These are phyloP conservation scores for Serendipita sp. DNA, from an alignment of 768 basidiomycete species.

Conservation along the genomic window DNA sequence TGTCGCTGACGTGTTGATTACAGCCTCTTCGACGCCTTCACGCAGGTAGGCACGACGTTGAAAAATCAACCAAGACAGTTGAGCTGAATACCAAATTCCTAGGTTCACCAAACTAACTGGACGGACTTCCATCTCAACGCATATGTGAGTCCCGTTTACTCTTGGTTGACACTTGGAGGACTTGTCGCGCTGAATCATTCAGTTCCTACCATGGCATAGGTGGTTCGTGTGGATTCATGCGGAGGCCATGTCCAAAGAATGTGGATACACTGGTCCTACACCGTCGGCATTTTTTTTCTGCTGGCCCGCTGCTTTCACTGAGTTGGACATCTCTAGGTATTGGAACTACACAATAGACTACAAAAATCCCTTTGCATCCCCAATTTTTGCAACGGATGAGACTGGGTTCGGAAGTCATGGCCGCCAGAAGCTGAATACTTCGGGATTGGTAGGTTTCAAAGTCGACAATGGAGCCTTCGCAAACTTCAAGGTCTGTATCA, in stretches of 20 bases:
- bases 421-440: not conserved
- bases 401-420: not conserved
- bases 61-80: not conserved
- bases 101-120: not conserved
- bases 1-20: not conserved
- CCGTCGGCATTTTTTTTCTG: not conserved
- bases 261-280: not conserved
- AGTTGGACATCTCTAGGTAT: not conserved
- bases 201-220: constrained; percentile 5
- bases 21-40: not conserved
- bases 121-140: not conserved
- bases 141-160: not conserved
- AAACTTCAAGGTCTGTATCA: not conserved
- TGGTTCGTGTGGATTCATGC: constrained; percentile 2
- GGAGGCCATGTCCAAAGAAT: not conserved
- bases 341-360: constrained; percentile 3
- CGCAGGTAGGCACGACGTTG: not conserved
- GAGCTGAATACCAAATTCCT: not conserved
- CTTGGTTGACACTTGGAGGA: not conserved
- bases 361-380: not conserved
- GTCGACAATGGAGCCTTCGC: constrained; percentile 2
- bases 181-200: no score
- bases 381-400: not conserved
- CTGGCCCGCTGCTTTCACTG: not conserved
- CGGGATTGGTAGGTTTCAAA: not conserved